Evolutionary conservation across 2,329 filamentous ascomycete genomes (phyloP), one percentile per base, ranked within the genome.

Genomic region (Elsinoe fawcettii): DNA sequence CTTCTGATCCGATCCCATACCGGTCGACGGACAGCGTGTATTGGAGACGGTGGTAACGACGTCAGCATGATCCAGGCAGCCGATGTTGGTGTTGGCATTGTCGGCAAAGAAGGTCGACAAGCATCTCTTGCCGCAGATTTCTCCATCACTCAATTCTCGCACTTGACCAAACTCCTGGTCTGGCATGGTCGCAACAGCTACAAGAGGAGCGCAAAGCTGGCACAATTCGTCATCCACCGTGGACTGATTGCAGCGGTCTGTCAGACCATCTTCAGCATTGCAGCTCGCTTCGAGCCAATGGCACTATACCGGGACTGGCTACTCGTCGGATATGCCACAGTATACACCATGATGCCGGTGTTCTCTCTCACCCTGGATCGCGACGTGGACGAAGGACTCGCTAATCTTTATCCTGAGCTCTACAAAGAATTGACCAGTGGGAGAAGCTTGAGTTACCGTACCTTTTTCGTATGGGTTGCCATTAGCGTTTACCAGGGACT

Each of bases 1-100:
- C 84, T 82, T 63, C 80, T 97, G 51, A 99, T 99, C 73, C 89
- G 91, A 60, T 82, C 87, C 53, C 86, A 89, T 72, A 99, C 93
- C 18, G 90, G 89, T 71, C 97, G 97, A 73, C 87, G 95, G 12
- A 88, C 97, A 14, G 96, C 91, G 74, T 97, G 93, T 69, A 99
- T 99, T 64, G 93, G 93, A 36, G 93, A 99, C 67, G 93, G 93
- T 63, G 93, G 95, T 65, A 99, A 99, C 73, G 95, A 99, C 70
- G 93, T 99, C 4, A 92, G 87, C 64, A 99, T 99, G 93, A 99
- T 99, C 64, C 93, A 97, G 76, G 92, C 93, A 6, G 93, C 95
- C 0, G 93, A 99, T 67, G 91, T 99, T 0, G 95, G 95, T 60
- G 92, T 99, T 23, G 93, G 93, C 60, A 99, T 99, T 61, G 93